Conservation (phyloP, 2,329 filamentous ascomycete genomes). For the Colletotrichum kahawae region DNA sequence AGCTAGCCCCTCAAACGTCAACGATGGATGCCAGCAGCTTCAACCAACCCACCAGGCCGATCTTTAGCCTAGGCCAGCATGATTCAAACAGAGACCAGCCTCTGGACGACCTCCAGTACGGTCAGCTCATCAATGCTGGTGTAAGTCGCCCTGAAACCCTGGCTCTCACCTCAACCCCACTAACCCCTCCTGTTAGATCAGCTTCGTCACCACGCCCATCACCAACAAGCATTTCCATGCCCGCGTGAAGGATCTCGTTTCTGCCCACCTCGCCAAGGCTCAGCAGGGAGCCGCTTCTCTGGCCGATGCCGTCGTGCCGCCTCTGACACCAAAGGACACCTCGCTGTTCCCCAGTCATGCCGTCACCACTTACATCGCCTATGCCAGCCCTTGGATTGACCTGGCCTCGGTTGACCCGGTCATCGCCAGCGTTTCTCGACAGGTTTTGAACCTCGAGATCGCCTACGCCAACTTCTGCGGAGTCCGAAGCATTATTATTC, state of each 20-base stretch:
- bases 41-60: conserved; percentile 33
- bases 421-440: conserved; percentile 84
- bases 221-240: conserved; percentile 76
- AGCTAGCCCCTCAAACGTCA: neutral
- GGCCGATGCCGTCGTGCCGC: conserved; percentile 64
- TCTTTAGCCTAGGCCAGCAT: conserved; percentile 77
- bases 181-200: conserved; percentile 62
- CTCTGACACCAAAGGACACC: conserved; percentile 82
- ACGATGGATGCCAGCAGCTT: conserved; percentile 13
- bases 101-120: conserved; percentile 68
- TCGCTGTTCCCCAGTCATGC: conserved; percentile 70
- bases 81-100: conserved; percentile 67
- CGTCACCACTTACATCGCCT: conserved; percentile 77
- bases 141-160: conserved; percentile 51
- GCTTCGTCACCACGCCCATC: conserved; percentile 79
- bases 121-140: conserved; percentile 70
- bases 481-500: conserved; percentile 80
- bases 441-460: conserved; percentile 88
- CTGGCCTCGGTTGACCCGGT: conserved; percentile 82
- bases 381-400: conserved; percentile 92
- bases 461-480: conserved; percentile 97
- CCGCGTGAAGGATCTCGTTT: conserved; percentile 68
- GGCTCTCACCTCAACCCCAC: neutral
- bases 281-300: conserved; percentile 44
- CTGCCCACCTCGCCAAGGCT: conserved; percentile 56